Percentiles rank a stretch among this genome's conserved stretches.
These are phyloP conservation scores for Starmerella etchellsii DNA, from an alignment of 805 yeast species.

Conservation along the genomic window DNA sequence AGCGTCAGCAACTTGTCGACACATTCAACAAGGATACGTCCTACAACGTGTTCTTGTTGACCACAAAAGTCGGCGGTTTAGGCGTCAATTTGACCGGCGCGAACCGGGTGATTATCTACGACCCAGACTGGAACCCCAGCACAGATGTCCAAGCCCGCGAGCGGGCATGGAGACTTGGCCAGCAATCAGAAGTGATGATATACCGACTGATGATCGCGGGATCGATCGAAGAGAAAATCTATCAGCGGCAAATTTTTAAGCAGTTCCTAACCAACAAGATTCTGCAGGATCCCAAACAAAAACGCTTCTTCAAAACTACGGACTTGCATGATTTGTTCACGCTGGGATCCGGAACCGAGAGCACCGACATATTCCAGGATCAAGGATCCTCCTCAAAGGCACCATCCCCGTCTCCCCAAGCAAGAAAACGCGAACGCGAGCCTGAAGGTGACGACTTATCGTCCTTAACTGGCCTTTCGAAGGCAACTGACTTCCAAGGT, in stretches of 20 bases:
- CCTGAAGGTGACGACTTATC: constrained; percentile 25
- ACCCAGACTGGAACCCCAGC: constrained; percentile 98
- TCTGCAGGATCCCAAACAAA: constrained; percentile 86
- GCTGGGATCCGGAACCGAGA: constrained; percentile 57
- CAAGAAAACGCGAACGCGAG: constrained; percentile 32
- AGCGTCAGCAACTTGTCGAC: constrained; percentile 71
- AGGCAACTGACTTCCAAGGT: constrained; percentile 34
- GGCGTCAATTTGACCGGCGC: constrained; percentile 95
- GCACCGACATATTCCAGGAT: constrained; percentile 48
- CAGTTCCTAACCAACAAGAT: constrained; percentile 88
- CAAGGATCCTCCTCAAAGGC: not conserved
- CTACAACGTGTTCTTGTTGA: constrained; percentile 58
- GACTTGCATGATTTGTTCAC: constrained; percentile 84
- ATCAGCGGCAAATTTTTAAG: constrained; percentile 92
- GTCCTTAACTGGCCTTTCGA: constrained; percentile 14
- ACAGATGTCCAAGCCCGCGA: constrained; percentile 96
- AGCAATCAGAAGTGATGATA: constrained; percentile 79
- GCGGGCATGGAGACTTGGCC: constrained; percentile 95
- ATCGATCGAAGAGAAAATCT: constrained; percentile 90
- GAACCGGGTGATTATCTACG: constrained; percentile 81
- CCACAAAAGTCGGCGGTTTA: constrained; percentile 92
- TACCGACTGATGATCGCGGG: constrained; percentile 90
- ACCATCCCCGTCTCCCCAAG: not conserved
- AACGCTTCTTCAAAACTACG: constrained; percentile 81
- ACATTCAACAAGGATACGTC: constrained; percentile 50